Conservation (phyloP, 179 eudicot genomes). For the Drosera spatulata region DNA sequence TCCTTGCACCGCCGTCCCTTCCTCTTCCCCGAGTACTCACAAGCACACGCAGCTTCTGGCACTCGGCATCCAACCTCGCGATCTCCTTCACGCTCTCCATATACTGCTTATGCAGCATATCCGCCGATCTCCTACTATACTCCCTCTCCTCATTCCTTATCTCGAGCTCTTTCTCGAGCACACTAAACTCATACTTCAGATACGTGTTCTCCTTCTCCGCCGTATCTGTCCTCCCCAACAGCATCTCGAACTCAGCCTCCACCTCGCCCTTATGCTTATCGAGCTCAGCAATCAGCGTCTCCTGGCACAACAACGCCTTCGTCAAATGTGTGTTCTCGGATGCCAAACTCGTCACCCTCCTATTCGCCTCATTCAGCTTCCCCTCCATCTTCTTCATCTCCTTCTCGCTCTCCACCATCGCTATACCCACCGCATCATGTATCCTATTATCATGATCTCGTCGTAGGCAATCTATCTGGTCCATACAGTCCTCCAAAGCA, state of each 20-base stretch:
- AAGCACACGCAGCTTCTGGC: slow-evolving; percentile 45
- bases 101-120: slow-evolving; percentile 24
- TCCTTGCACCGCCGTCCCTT: slow-evolving; percentile 12
- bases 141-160: slow-evolving; percentile 39
- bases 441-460: slow-evolving; percentile 41
- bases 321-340: slow-evolving; percentile 48
- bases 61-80: slow-evolving; percentile 53
- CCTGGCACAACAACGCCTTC: slow-evolving; percentile 55
- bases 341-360: slow-evolving; percentile 31
- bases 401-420: slow-evolving; percentile 33
- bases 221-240: slow-evolving; percentile 49
- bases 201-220: slow-evolving; percentile 65
- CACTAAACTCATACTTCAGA: slow-evolving; percentile 53
- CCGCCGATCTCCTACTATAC: slow-evolving; percentile 29
- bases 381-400: slow-evolving; percentile 38
- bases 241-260: slow-evolving; percentile 44
- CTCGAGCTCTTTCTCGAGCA: slow-evolving; percentile 65
- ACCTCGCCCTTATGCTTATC: slow-evolving; percentile 23
- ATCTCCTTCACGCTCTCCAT: slow-evolving; percentile 39
- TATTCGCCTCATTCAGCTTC: slow-evolving; percentile 37
- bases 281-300: slow-evolving; percentile 50
- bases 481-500: slow-evolving; percentile 54
- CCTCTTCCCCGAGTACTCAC: slow-evolving; percentile 14
- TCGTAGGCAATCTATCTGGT: slow-evolving; percentile 40
- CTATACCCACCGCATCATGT: slow-evolving; percentile 21